Evolutionary conservation across 495 filamentous ascomycete species (phyloP).

Genomic region (Tuber borchii): DNA sequence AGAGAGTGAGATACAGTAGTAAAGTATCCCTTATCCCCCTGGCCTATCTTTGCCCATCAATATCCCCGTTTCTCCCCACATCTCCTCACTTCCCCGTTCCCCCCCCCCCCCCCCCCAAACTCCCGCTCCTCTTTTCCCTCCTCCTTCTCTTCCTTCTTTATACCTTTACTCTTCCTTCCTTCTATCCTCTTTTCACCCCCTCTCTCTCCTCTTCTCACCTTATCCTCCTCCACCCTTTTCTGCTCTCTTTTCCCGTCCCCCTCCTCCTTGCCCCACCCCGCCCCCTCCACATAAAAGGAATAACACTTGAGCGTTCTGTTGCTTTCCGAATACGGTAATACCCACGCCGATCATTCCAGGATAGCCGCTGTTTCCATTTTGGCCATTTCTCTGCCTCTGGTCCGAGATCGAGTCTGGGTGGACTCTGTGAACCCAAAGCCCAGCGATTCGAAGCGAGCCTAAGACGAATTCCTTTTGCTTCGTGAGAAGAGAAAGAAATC

Average conservation of each 20-base stretch:
- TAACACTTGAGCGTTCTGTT: conserved; percentile 22
- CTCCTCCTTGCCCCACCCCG: conserved; percentile 30
- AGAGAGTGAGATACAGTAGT: not conserved
- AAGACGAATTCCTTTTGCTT: conserved; percentile 3
- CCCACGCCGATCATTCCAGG: conserved; percentile 27
- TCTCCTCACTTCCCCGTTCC: not conserved
- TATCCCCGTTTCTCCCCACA: conserved; percentile 2
- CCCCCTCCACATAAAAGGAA: conserved; percentile 29
- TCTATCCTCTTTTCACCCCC: not conserved
- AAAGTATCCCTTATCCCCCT: conserved; percentile 3
- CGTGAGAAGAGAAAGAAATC: not conserved
- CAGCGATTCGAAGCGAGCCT: conserved; percentile 23
- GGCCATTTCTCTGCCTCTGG: conserved; percentile 27
- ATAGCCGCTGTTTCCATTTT: conserved; percentile 34
- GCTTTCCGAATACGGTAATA: conserved; percentile 35
- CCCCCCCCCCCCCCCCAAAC: not conserved
- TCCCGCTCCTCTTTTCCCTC: not conserved
- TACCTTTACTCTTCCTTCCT: not conserved
- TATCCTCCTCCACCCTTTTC: not conserved
- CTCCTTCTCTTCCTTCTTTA: not conserved
- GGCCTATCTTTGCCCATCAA: not conserved
- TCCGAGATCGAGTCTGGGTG: conserved; percentile 28
- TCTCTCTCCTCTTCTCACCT: not conserved
- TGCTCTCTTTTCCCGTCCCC: not conserved
- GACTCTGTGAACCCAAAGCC: conserved; percentile 6